Evolutionary conservation across 768 basidiomycete species (phyloP), one percentile per base, ranked within the genome.

Genomic region (Calocybe gangraenosa): DNA sequence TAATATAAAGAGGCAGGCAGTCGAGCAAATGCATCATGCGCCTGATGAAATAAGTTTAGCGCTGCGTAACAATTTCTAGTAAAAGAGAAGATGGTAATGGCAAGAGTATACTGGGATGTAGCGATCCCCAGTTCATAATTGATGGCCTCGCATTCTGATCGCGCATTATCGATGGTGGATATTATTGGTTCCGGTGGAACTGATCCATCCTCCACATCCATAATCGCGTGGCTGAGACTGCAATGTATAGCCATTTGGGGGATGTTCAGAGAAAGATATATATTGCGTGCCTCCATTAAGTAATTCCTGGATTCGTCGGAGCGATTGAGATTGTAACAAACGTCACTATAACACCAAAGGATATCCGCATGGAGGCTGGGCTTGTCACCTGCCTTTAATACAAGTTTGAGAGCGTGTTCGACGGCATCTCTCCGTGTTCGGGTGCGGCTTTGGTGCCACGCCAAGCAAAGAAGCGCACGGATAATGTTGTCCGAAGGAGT

Each of bases 381-480:
- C n/a, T 9, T 7, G 22, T 40, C 18, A 18, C 11, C 18, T 31
- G n/a, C 39, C 2, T 9, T 4, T 8, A 6, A 18, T 2, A 22
- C 22, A 20, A 56, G 40, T 14, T 18, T 31, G 2, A 51, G n/a
- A 2, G 37, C 41, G 30, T 48, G 46, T 20, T 55, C 37, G n/a
- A 50, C 40, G 7, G 52, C 20, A 10, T 57, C 47, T 10, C 28
- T 23, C 23, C 47, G 50, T 18, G 60, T 58, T 32, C 46, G 49
- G 3, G 50, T 52, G 23, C 28, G 19, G 4, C 10, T 8, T 31
- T 61, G 60, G 36, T 58, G 49, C 32, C 46, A 19, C 23, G 51
- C 39, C 23, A 56, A 52, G 3, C 40, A 18, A 5, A 61, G 25
- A n/a, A 58, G 51, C 5, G 51, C 56, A 36, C 57, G 49, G 14